Base-by-base conservation (phyloP, 2,329 filamentous ascomycete genomes). In the Ophiostoma pallidulum region DNA sequence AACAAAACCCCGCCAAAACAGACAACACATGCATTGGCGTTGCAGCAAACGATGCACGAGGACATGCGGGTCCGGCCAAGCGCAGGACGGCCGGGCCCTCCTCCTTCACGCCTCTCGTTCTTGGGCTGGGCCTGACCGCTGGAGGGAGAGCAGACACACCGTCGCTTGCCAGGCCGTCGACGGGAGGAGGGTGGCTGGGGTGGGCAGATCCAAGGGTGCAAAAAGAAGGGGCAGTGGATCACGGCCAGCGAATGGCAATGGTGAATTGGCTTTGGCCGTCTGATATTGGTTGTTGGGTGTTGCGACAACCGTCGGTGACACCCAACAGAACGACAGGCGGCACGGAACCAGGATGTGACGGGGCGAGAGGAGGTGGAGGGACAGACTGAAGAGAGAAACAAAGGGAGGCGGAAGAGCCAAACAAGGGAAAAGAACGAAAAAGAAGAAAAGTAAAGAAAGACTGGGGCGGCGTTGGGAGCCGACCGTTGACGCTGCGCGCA, bases 11-110 rank as follows among this genome's bases (percentile, higher is more conserved):
- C 14, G 6, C 16, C 32, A 37, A 29, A 45, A 26, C 13, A 37
- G 24, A 37, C 33, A 45, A 37, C 32, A 37, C 33, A 37, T 45
- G 42, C 42, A 37, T 37, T 44, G 41, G 33, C 16, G 33, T n/a
- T 45, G 42, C 24, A 45, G 33, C 12, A 31, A 26, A 16, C 41
- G 20, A 33, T 29, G 42, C 42, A 45, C 20, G 19, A 37, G 8
- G 28, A 19, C 36, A 45, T 45, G 42, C 42, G 29, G 12, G 22
- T 18, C 24, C 16, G 22, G 18, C 22, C 41, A 37, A 29, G 41
- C 32, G 41, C 32, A 44, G 29, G 40, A 16, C 29, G 12, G 13
- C 29, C n/a, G n/a, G n/a, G n/a, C n/a, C n/a, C n/a, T n/a, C n/a
- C n/a, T n/a, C n/a, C n/a, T n/a, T n/a, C n/a, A n/a, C n/a, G n/a